Percentiles rank a stretch among this genome's conserved stretches.
phyloP scores from a whole-genome alignment of 1,139 yeast species.

The Petasospora fabianii region DNA sequence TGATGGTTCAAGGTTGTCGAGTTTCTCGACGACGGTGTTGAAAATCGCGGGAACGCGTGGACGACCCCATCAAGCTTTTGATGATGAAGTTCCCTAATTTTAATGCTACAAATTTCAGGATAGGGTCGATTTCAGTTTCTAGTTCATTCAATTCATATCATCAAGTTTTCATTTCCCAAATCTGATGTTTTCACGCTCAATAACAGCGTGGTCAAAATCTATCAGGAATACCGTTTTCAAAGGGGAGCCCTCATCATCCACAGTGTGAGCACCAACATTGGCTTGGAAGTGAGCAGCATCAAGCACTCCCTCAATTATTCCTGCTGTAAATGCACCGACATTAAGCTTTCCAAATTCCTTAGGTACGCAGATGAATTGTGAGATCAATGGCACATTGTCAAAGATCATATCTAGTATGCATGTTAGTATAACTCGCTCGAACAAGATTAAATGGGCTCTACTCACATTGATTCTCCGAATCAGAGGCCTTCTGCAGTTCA shows the following conservation, averaged over 20 bases:
- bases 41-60: too few species aligned
- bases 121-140: too few species aligned
- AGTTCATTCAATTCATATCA: neutral
- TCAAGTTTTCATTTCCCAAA: constrained; percentile 20
- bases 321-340: constrained; percentile 82
- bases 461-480: constrained; percentile 58
- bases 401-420: constrained; percentile 53
- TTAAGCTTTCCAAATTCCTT: constrained; percentile 75
- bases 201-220: constrained; percentile 61
- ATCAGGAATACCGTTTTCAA: constrained; percentile 79
- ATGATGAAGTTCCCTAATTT: too few species aligned
- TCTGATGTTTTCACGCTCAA: constrained; percentile 47
- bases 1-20: too few species aligned
- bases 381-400: constrained; percentile 74
- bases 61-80: too few species aligned
- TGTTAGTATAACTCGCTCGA: constrained; percentile 4
- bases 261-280: constrained; percentile 83
- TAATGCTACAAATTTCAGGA: too few species aligned
- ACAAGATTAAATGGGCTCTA: neutral
- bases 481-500: constrained; percentile 84
- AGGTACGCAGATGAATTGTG: constrained; percentile 77
- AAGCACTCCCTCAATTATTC: constrained; percentile 85
- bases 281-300: constrained; percentile 81
- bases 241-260: constrained; percentile 53
- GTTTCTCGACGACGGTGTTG: too few species aligned